Conservation (phyloP, 768 basidiomycete species). For the Tremella yokohamensis region DNA sequence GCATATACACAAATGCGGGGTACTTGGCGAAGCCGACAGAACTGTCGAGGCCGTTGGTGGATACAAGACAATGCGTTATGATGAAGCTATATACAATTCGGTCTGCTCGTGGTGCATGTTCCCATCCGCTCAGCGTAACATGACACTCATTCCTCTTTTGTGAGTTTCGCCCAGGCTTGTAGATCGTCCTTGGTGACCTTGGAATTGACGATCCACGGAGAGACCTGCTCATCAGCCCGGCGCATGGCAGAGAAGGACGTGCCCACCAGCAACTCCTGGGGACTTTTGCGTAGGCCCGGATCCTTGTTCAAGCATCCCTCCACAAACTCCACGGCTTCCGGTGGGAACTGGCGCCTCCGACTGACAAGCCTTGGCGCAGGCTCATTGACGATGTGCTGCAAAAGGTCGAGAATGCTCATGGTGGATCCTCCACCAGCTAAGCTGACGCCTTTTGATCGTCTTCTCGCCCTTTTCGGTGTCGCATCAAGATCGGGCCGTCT, state of each 20-base stretch:
- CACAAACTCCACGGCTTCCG: slow-evolving; percentile 75
- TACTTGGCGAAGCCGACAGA: too few relatives aligned
- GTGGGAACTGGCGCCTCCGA: slow-evolving; percentile 64
- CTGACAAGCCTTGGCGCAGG: slow-evolving; percentile 78
- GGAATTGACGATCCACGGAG: slow-evolving; percentile 35
- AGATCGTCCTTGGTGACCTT: slow-evolving; percentile 33
- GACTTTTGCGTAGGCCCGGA: slow-evolving; percentile 73
- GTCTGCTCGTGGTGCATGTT: neutral
- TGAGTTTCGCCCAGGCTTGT: slow-evolving; percentile 24
- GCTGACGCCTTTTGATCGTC: slow-evolving; percentile 87
- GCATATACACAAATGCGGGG: too few relatives aligned
- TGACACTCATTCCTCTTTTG: neutral
- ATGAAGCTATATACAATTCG: too few relatives aligned
- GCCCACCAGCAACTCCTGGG: slow-evolving; percentile 68
- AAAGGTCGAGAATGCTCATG: slow-evolving; percentile 93
- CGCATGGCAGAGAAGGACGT: neutral
- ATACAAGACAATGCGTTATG: too few relatives aligned
- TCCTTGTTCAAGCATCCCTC: slow-evolving; percentile 89
- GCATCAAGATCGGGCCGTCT: slow-evolving; percentile 35
- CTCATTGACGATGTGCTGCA: slow-evolving; percentile 98
- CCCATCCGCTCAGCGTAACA: neutral
- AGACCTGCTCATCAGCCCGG: slow-evolving; percentile 22
- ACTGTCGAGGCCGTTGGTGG: too few relatives aligned
- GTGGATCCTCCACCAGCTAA: slow-evolving; percentile 93
- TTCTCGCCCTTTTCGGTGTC: slow-evolving; percentile 62